Base-by-base conservation (phyloP, 108 stramenopile genomes). In the Stephanodiscus minutulus region DNA sequence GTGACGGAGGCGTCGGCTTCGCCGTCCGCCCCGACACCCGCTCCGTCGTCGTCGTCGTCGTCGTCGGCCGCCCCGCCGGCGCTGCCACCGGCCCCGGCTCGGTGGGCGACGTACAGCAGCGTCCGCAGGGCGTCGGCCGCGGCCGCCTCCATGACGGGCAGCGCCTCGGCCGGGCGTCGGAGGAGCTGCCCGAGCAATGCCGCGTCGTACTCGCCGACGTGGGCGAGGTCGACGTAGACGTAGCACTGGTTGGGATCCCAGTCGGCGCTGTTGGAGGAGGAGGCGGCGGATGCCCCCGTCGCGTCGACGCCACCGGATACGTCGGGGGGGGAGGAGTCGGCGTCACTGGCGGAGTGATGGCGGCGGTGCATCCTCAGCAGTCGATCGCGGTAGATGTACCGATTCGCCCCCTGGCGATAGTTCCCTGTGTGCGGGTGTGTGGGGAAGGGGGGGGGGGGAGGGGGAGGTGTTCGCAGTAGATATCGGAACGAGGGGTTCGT, bases 191-290 rank as follows among this genome's bases (percentile, higher is more conserved):
- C 89, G 75, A 96, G 52, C 66, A 96, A 60, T 1, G 89, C 83
- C 10, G 84, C 76, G 71, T 96, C 95, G 66, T 96, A 96, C 77
- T 96, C 95, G 24, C 89, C 88, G 11, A 96, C 66, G 73, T 96
- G 95, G 1, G 88, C 84, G 31, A 96, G 58, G 70, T 93, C 91
- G 6, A 96, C 73, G 39, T 88, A 68, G 12, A 96, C 54, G 66
- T 72, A 83, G 7, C 82, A 76, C 53, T 75, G 59, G 28, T 86
- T 85, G 48, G 76, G 79, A 49, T 77, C 76, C 66, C 57, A 60
- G 24, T 64, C 69, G 15, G 52, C n/a, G n/a, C n/a, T n/a, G n/a
- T n/a, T n/a, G n/a, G n/a, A n/a, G n/a, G n/a, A n/a, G n/a, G n/a
- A n/a, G n/a, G n/a, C n/a, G n/a, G n/a, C n/a, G n/a, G n/a, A n/a